phyloP scores from a whole-genome alignment of 352 stramenopile species.

The Globisporangium splendens region DNA sequence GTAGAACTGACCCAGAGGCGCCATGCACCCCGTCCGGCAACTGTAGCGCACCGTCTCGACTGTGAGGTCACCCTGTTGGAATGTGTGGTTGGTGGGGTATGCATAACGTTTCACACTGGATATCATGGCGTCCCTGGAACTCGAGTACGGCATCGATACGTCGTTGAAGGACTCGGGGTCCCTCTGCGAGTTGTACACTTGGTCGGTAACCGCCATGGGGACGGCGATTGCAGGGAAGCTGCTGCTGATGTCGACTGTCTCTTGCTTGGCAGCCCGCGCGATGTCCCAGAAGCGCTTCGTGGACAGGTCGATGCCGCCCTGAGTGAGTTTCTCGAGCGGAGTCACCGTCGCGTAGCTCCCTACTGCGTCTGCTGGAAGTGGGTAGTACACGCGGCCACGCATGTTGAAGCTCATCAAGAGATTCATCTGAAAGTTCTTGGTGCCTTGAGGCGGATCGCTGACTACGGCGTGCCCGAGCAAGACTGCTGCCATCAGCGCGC shows the following conservation, averaged over 20 bases:
- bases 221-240: neutral
- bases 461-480: slow-evolving; percentile 20
- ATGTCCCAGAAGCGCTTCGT: slow-evolving; percentile 14
- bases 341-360: slow-evolving; percentile 21
- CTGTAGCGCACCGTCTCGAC: slow-evolving; percentile 14
- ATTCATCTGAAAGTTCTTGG: slow-evolving; percentile 18
- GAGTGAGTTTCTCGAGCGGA: neutral
- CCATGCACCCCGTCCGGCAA: slow-evolving; percentile 8
- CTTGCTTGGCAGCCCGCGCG: slow-evolving; percentile 9
- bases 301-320: neutral
- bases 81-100: slow-evolving; percentile 1
- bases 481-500: slow-evolving; percentile 22
- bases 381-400: slow-evolving; percentile 13
- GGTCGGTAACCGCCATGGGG: neutral
- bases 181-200: slow-evolving; percentile 4
- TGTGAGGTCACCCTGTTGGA: neutral
- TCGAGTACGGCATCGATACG: neutral
- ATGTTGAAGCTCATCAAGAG: slow-evolving; percentile 27
- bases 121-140: slow-evolving; percentile 1
- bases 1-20: slow-evolving; percentile 14
- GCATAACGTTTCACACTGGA: slow-evolving; percentile 14
- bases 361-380: slow-evolving; percentile 21
- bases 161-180: slow-evolving; percentile 1
- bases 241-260: slow-evolving; percentile 4
- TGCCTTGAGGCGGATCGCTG: slow-evolving; percentile 10